Evolutionary conservation across 1,284 basidiomycete genomes (phyloP).

Genomic region (Irpex sp.): DNA sequence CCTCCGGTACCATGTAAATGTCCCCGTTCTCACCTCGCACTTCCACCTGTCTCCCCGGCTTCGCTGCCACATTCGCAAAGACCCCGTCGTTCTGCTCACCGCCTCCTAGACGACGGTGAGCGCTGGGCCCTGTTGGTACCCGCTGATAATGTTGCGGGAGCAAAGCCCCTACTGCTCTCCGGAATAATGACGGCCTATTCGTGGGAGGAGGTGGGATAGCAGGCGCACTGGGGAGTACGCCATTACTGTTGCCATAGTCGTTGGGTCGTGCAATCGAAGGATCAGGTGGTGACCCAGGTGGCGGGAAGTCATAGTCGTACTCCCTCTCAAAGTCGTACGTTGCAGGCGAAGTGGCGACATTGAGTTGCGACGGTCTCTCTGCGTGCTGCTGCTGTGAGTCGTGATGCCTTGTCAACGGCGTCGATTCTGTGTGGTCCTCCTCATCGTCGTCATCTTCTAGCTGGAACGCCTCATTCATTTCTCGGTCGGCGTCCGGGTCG

Average conservation of each 20-base stretch:
- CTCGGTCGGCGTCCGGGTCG: constrained; percentile 45
- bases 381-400: constrained; percentile 4
- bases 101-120: constrained; percentile 52
- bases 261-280: constrained; percentile 63
- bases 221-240: constrained; percentile 58
- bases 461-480: constrained; percentile 67
- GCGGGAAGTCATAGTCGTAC: constrained; percentile 69
- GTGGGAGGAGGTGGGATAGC: constrained; percentile 27
- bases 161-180: constrained; percentile 61
- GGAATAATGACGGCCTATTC: constrained; percentile 52
- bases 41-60: constrained; percentile 57
- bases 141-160: constrained; percentile 73
- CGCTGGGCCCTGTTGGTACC: constrained; percentile 38
- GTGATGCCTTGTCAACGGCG: constrained; percentile 23
- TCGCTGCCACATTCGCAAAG: constrained; percentile 93
- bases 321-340: constrained; percentile 83
- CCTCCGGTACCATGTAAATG: constrained; percentile 70
- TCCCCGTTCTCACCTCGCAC: constrained; percentile 57
- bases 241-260: constrained; percentile 80
- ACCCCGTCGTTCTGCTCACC: constrained; percentile 92
- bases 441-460: constrained; percentile 47
- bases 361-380: constrained; percentile 9
- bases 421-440: constrained; percentile 32
- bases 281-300: constrained; percentile 77
- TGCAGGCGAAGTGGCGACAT: constrained; percentile 27